Base-by-base conservation (phyloP, 257 asterid species). In the Nicotiana knightiana region DNA sequence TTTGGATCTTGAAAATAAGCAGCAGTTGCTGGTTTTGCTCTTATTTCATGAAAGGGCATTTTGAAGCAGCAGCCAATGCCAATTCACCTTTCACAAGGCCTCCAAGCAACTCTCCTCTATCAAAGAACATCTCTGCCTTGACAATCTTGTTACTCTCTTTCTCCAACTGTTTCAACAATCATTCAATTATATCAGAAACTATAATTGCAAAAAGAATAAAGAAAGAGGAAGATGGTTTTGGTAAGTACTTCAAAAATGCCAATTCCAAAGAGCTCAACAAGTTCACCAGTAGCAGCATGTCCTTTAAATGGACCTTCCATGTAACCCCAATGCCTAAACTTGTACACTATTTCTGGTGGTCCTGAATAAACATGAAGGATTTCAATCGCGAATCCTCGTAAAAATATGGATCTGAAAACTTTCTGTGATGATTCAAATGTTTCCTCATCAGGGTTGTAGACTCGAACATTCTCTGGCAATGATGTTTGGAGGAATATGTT, bases 321-420 rank as follows among this genome's bases (percentile, higher is more conserved):
- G 85, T 85, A 87, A 26, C 95, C 97, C 97, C 97, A 95, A 24
- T 93, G 98, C 89, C 98, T 90, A 68, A 88, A 95, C 82, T 88
- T 93, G 90, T 86, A 92, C 1, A 81, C 79, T 17, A 95, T 92
- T 13, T 83, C 71, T 2, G 98, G 97, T 39, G 94, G 95, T 10
- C 97, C 98, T 10, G 98, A 89, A 59, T 87, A 93, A 16, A 95
- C 97, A 46, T 90, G 83, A 3, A 93, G 89, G 55, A 93, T 64
- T 59, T 95, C 98, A 0, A 92, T 3, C 1, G 95, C 94, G 57
- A 93, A 95, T 53, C 98, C 97, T 0, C 95, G 89, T 1, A 93
- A 91, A 54, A 93, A 92, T 10, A 88, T 86, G 28, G 86, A 61
- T 16, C 64, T 90, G 89, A 95, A 93, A 24, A 89, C 86, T 17